These are phyloP conservation scores for Dactylellina haptotyla DNA, from an alignment of 2,329 filamentous ascomycete species.

Conservation along the genomic window DNA sequence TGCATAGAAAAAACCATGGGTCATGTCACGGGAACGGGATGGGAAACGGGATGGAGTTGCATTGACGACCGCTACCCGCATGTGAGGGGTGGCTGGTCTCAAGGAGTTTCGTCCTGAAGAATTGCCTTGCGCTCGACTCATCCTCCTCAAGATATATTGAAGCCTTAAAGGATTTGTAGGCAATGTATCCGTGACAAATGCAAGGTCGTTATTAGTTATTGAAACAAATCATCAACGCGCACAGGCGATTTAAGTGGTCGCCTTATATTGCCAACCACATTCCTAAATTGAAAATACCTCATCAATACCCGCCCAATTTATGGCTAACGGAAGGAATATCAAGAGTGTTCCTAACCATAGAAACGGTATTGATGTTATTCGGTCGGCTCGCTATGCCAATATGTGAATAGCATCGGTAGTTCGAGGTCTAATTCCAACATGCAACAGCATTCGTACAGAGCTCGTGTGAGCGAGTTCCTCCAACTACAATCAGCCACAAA, in stretches of 20 bases:
- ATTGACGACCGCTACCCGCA: conserved; percentile 29
- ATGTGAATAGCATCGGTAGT: conserved; percentile 1
- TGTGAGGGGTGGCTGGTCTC: conserved; percentile 15
- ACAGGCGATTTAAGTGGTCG: neutral
- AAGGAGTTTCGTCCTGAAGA: neutral
- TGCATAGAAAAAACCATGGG: conserved; percentile 25
- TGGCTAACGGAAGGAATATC: neutral
- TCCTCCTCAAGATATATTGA: neutral
- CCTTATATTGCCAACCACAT: neutral
- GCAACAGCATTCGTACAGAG: conserved; percentile 8
- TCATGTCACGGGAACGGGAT: conserved; percentile 45
- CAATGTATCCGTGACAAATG: neutral
- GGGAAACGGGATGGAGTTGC: conserved; percentile 30
- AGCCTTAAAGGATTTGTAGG: neutral
- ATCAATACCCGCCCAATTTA: neutral
- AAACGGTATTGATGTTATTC: no score
- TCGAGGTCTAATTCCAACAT: neutral
- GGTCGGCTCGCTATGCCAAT: no score
- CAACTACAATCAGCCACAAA: conserved; percentile 6
- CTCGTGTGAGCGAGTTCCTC: conserved; percentile 35
- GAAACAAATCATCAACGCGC: neutral
- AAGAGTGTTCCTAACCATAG: no score
- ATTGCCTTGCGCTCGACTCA: neutral
- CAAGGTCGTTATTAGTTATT: neutral
- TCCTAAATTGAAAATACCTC: neutral